Base-by-base conservation (phyloP, 2,329 filamentous ascomycete genomes). In the Fusarium sp. region DNA sequence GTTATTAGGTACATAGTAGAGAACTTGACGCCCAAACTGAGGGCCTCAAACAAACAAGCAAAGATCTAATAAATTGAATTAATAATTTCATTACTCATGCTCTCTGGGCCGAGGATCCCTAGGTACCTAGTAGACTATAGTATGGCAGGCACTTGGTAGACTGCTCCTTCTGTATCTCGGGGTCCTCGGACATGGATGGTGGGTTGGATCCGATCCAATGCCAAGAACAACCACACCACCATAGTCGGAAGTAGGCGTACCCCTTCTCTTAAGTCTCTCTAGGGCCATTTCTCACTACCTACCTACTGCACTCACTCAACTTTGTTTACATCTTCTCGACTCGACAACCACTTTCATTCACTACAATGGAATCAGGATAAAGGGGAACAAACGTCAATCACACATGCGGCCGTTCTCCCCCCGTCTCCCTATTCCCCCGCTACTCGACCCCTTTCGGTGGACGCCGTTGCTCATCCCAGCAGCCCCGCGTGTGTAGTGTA, bases 381-480 rank as follows among this genome's bases (percentile, higher is more conserved):
- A 62, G 59, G 57, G 42, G 53, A 54, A 42, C 58, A 43, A 54
- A 43, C 54, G 66, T 44, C 52, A 59, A 62, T 43, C 50, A 50
- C 22, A 59, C 53, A 40, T 43, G 25, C 53, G 30, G 44, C 29
- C 49, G 27, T 52, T 9, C 34, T 46, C 46, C 51, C 22, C 30
- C 24, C 25, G 29, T 45, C 52, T 44, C 55, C 32, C 32, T 62
- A 40, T 38, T 16, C 53, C 47, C 52, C 45, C 44, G 34, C 63
- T 52, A 42, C 63, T 64, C 54, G 38, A 44, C 63, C 62, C 68
- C 68, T 70, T 70, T 70, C 58, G 67, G 68, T 51, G 63, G 63
- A 71, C 67, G 63, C 67, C 53, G 62, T 68, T 52, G 43, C 54
- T 61, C 50, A 53, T 49, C 51, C 30, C 25, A 56, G 46, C 51